Evolutionary conservation across 805 yeast species (phyloP).

Genomic region (Maudiozyma serrabonitensis): DNA sequence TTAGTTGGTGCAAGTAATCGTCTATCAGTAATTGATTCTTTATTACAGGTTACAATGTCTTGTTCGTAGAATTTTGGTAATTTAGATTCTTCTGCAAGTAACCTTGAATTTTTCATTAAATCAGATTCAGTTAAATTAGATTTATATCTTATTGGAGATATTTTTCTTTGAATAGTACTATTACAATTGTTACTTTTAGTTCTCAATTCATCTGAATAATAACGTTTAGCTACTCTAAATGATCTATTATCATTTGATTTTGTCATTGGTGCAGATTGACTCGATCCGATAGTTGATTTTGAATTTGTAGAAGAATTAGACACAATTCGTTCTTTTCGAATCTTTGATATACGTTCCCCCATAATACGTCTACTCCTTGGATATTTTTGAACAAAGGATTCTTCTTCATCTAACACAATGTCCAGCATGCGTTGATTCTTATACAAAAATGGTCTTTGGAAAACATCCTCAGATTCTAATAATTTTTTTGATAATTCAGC

Average conservation of each 20-base stretch:
- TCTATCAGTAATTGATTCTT: background rate
- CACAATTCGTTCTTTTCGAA: background rate
- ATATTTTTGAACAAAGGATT: constrained; percentile 24
- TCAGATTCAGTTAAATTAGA: background rate
- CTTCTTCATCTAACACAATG: constrained; percentile 24
- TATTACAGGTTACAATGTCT: constrained; percentile 1
- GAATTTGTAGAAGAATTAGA: background rate
- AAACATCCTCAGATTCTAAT: constrained; percentile 36
- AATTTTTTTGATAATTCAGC: constrained; percentile 41
- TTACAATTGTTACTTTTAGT: background rate
- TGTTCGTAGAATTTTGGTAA: background rate
- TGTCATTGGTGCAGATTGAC: background rate
- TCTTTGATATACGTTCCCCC: background rate
- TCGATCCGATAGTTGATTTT: background rate
- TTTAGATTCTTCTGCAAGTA: background rate
- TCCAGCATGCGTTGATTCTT: constrained; percentile 21
- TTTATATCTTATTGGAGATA: background rate
- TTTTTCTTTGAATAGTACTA: background rate
- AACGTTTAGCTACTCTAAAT: background rate
- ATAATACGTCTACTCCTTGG: constrained; percentile 26
- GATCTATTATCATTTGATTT: background rate
- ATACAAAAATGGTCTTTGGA: constrained; percentile 30
- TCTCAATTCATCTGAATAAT: background rate
- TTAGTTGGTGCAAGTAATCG: constrained; percentile 8
- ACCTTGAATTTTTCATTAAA: background rate